A percentile compares a stretch with the other conserved stretches of the same genome.
phyloP scores from a whole-genome alignment of 768 basidiomycete genomes.

The Lactarius hengduanensis region DNA sequence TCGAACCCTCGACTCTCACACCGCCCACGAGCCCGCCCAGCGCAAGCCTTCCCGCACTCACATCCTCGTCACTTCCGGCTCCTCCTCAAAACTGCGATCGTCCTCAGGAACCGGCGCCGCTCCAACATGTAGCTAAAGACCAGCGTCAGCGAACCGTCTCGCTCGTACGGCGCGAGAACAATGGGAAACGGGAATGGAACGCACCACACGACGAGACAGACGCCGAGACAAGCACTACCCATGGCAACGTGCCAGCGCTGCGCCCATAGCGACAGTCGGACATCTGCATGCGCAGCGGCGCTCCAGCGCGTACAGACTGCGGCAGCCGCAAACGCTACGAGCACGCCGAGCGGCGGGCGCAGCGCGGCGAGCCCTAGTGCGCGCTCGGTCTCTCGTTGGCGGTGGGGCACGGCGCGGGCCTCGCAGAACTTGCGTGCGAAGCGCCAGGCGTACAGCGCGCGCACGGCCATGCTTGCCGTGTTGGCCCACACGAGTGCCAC shows the following conservation, averaged over 20 bases:
- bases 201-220: conserved; percentile 1
- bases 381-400: neutral
- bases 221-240: conserved; percentile 30
- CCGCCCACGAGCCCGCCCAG: conserved; percentile 25
- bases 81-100: neutral
- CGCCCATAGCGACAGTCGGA: conserved; percentile 28
- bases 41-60: too few species aligned
- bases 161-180: neutral
- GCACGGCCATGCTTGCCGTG: conserved; percentile 58
- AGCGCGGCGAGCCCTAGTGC: conserved; percentile 8
- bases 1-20: too few species aligned
- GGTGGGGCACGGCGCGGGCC: neutral
- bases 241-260: conserved; percentile 34
- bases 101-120: neutral
- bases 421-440: conserved; percentile 53
- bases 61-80: neutral
- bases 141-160: neutral
- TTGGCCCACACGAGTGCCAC: conserved; percentile 75
- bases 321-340: conserved; percentile 32
- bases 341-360: conserved; percentile 32
- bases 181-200: neutral
- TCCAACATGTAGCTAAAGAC: neutral
- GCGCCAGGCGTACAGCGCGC: conserved; percentile 58
- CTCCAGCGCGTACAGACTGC: conserved; percentile 33
- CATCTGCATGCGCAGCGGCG: conserved; percentile 25